Base-by-base conservation (phyloP, 345 rosid species). In the Citrus australasica region DNA sequence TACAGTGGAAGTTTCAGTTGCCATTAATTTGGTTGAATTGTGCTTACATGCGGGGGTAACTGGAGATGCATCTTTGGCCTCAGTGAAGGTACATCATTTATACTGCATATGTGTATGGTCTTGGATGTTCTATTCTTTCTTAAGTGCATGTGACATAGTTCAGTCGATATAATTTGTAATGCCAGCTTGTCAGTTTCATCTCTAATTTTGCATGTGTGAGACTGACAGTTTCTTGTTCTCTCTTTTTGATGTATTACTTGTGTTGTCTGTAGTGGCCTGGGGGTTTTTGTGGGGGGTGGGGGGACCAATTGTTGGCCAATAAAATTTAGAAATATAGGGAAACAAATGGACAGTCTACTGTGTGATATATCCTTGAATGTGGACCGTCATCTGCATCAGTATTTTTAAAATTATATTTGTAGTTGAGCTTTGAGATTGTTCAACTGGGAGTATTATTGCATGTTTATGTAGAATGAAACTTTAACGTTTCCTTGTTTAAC, bases 61-160 rank as follows among this genome's bases (percentile, higher is more conserved):
- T 58, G 85, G 97, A 79, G 93, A 92, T 84, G 85, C 90, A 35
- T 84, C 98, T 79, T 79, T 95, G 80, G 97, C 97, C 68, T 90
- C 96, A 77, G 84, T 95, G 60, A 92, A 91, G 94, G 99, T 93
- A 66, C 40, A 65, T 73, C 61, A 32, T 58, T 67, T 33, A 56
- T 21, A 11, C 72, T 60, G 37, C 48, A 16, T 37, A 17, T 42
- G 69, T 42, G 64, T 27, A 25, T 37, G 4, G n/a, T 63, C 62
- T 38, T 37, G 55, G 51, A 38, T 51, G 24, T 2, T 30, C 17
- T 14, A 35, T 32, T 70, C 53, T 67, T 61, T 64, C 65, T 64
- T 32, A 38, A 10, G 53, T 33, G 17, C n/a, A 14, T 9, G 5
- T 0, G 30, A 9, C 68, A 16, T 17, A 22, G 35, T 64, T 64